Evolutionary conservation across 1,139 yeast species (phyloP).

Genomic region (Dujonia santamariae): DNA sequence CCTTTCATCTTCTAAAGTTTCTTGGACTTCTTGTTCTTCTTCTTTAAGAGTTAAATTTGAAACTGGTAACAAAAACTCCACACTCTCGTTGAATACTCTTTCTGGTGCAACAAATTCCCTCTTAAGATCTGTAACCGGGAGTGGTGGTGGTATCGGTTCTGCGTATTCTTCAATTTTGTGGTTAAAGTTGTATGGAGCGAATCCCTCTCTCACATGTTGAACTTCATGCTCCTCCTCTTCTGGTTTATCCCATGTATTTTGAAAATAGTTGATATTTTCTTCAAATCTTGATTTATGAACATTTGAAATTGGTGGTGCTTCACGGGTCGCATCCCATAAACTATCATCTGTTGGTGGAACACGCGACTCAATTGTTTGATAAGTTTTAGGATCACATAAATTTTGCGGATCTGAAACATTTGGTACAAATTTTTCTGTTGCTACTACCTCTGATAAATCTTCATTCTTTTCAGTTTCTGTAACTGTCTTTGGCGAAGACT

Average conservation of each 20-base stretch:
- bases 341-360: constrained; percentile 23
- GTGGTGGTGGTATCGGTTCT: not conserved
- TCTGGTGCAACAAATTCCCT: constrained; percentile 7
- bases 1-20: constrained; percentile 9
- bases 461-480: no score
- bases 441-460: no score
- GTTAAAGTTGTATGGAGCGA: not conserved
- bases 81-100: constrained; percentile 5
- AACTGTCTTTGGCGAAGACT: no score
- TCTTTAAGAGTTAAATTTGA: constrained; percentile 11
- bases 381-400: constrained; percentile 30
- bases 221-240: not conserved
- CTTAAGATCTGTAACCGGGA: not conserved
- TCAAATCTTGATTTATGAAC: constrained; percentile 9
- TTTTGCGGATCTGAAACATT: constrained; percentile 14
- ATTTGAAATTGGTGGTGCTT: constrained; percentile 28
- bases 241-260: constrained; percentile 8
- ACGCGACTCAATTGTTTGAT: constrained; percentile 20
- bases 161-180: not conserved
- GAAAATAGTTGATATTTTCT: constrained; percentile 9
- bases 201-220: not conserved
- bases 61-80: not conserved
- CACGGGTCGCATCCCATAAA: constrained; percentile 39
- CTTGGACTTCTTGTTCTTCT: constrained; percentile 13
- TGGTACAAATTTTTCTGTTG: no score